Evolutionary conservation across 805 yeast species (phyloP).

Genomic region (Hanseniaspora nectarophila): DNA sequence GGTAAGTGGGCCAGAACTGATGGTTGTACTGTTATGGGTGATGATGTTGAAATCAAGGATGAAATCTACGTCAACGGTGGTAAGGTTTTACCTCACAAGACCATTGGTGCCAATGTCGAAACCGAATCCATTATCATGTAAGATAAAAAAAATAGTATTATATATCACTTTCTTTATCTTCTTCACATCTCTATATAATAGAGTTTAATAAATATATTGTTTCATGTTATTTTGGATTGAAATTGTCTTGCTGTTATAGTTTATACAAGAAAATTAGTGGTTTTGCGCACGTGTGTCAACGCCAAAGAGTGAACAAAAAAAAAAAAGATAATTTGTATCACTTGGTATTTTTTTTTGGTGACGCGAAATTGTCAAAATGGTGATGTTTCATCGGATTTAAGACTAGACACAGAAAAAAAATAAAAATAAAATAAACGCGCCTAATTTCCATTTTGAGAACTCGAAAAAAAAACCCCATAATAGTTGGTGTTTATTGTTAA

Average conservation of each 20-base stretch:
- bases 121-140: constrained; percentile 97
- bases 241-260: no score
- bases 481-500: no score
- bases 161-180: neutral
- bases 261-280: no score
- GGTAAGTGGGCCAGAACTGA: constrained; percentile 99
- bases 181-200: neutral
- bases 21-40: constrained; percentile 96
- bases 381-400: no score
- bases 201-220: no score
- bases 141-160: neutral
- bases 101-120: constrained; percentile 92
- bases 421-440: neutral
- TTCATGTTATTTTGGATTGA: no score
- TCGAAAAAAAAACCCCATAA: no score
- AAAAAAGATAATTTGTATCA: no score
- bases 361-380: no score
- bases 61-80: constrained; percentile 99
- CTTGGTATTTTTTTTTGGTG: no score
- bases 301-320: neutral
- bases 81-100: constrained; percentile 96
- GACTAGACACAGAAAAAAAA: neutral
- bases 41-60: constrained; percentile 95
- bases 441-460: neutral
- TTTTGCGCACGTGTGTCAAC: no score